A percentile compares a stretch with the other conserved stretches of the same genome.
Conservation (phyloP, 176 grass and related monocot species). For the Zea mays region Zm-B73-REFERENCE-NAM-5.0 NC_050099.1:194268501-194269000, state of each 20-base stretch:
- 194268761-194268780: slow-evolving; percentile 64
- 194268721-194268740: slow-evolving; percentile 54
- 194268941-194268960: too few species aligned
- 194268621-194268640: not conserved
- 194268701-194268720: slow-evolving; percentile 92
- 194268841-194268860: too few species aligned
- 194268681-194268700: slow-evolving; percentile 42
- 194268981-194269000: too few species aligned
- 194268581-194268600: not conserved
- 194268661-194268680: not conserved
- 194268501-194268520: too few species aligned
- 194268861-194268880: too few species aligned
- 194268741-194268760: slow-evolving; percentile 51
- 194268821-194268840: slow-evolving; percentile 80
- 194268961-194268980: too few species aligned
- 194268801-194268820: slow-evolving; percentile 83
- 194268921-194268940: too few species aligned
- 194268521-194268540: too few species aligned
- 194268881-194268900: too few species aligned
- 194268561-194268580: not conserved
- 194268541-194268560: not conserved
- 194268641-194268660: slow-evolving; percentile 1
- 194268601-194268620: too few species aligned
- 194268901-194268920: too few species aligned
- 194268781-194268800: slow-evolving; percentile 93